Evolutionary conservation across 768 basidiomycete genomes (phyloP).

Genomic region (Tricholoma bakamatsutake): DNA sequence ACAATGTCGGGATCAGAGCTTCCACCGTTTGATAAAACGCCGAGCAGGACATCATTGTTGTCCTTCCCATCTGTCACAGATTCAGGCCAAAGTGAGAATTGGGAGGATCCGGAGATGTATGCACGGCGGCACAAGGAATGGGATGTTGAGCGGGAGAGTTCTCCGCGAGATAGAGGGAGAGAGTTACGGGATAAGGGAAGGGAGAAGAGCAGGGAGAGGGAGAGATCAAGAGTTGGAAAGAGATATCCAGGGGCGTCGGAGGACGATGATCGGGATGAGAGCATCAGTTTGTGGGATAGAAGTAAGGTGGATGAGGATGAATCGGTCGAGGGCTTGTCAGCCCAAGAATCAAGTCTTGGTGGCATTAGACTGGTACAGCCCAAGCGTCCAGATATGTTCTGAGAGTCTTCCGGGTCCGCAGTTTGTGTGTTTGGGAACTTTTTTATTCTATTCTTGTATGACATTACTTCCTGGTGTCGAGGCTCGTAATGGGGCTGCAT

Average conservation of each 20-base stretch:
- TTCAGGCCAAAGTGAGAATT: conserved; percentile 36
- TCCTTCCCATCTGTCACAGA: conserved; percentile 51
- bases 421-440: not conserved
- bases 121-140: conserved; percentile 2
- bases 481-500: not conserved
- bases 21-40: conserved; percentile 28
- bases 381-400: conserved; percentile 1
- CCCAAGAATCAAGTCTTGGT: not conserved
- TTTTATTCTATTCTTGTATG: not conserved
- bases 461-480: not conserved
- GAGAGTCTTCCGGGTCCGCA: not conserved
- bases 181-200: not conserved
- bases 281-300: conserved; percentile 45
- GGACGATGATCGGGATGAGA: conserved; percentile 58
- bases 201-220: conserved; percentile 18
- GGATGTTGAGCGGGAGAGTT: conserved; percentile 14
- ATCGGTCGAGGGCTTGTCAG: conserved; percentile 7
- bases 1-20: conserved; percentile 25
- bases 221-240: conserved; percentile 32
- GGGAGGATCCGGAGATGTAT: conserved; percentile 25
- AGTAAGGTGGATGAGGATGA: conserved; percentile 19
- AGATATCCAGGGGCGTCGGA: conserved; percentile 44
- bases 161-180: not conserved
- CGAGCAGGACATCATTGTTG: conserved; percentile 30
- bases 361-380: conserved; percentile 4